phyloP scores from a whole-genome alignment of 208 protist species.

The Acanthamoeba culbertsoni region DNA sequence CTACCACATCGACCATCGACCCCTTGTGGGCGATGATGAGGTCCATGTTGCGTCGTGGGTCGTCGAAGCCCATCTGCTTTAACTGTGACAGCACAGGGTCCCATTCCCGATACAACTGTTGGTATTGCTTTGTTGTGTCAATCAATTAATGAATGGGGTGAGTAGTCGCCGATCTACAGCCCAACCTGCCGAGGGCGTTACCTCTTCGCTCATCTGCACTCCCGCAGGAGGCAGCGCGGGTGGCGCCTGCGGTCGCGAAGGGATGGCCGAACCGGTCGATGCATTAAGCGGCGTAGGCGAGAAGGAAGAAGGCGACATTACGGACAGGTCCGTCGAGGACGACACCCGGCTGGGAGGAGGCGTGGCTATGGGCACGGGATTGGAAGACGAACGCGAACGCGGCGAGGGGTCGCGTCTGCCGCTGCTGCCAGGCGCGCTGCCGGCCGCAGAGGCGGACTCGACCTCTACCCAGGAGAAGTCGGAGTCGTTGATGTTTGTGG shows the following conservation, averaged over 20 bases:
- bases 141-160: not conserved
- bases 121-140: not conserved
- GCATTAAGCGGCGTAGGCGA: not conserved
- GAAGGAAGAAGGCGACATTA: not conserved
- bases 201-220: not conserved
- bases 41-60: not conserved
- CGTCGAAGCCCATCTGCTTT: slow-evolving; percentile 12
- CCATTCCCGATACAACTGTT: not conserved
- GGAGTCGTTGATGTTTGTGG: not conserved
- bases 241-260: not conserved
- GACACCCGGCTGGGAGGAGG: not conserved
- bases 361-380: not conserved
- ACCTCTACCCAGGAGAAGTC: not conserved
- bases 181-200: no score
- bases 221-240: not conserved
- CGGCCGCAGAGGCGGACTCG: not conserved
- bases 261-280: not conserved
- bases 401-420: not conserved
- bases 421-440: not conserved
- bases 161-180: no score
- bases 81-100: not conserved
- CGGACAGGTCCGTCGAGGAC: not conserved
- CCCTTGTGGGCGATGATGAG: not conserved
- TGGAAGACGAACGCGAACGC: not conserved
- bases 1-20: slow-evolving; percentile 18